phyloP scores from a whole-genome alignment of 306 rosid genomes.

The Quercus ilex region DNA sequence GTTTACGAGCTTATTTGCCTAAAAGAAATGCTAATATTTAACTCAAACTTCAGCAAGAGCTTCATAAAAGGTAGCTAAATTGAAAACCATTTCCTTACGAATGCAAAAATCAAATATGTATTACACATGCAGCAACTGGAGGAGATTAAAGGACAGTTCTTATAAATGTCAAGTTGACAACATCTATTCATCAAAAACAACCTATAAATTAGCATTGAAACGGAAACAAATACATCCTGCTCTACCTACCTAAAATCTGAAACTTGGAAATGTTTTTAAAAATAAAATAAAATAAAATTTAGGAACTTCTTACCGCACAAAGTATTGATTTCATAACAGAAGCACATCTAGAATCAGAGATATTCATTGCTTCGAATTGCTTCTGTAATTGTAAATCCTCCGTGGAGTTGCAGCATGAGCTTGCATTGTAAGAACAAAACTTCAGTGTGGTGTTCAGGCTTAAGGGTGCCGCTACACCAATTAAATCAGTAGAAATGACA shows the following conservation, averaged over 20 bases:
- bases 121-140: not conserved
- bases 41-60: not conserved
- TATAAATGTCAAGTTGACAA: not conserved
- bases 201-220: not conserved
- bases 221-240: not conserved
- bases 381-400: constrained; percentile 63
- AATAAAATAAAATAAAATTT: too few relatives aligned
- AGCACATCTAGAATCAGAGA: constrained; percentile 68
- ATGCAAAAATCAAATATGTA: not conserved
- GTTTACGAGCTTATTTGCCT: not conserved
- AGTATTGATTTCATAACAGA: constrained; percentile 69
- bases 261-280: not conserved
- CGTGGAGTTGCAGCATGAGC: constrained; percentile 75
- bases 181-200: not conserved
- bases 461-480: constrained; percentile 63
- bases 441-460: constrained; percentile 44
- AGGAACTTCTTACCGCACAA: constrained; percentile 65
- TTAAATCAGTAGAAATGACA: constrained; percentile 9
- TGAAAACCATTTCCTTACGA: not conserved
- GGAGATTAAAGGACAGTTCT: not conserved
- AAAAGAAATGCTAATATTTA: not conserved
- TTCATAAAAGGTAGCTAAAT: not conserved
- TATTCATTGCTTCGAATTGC: constrained; percentile 60
- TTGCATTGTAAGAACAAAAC: constrained; percentile 78
- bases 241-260: not conserved